Evolutionary conservation across 1,284 basidiomycete genomes (phyloP), one percentile per base, ranked within the genome.

Genomic region (Pascua sp.): DNA sequence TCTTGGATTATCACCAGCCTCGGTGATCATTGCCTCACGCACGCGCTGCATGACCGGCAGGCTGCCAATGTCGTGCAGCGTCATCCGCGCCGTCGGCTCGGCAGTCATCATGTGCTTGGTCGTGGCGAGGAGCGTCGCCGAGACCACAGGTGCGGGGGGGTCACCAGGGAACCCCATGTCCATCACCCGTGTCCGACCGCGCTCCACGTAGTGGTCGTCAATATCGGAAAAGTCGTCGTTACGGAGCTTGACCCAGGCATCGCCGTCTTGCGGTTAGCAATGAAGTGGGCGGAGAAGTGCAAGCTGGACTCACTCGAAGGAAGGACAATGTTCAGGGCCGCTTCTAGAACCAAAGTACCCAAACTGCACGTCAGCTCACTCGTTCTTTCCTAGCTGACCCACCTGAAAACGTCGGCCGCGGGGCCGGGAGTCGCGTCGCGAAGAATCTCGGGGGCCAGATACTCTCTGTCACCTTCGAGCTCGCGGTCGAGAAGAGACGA

Each of bases 331-430:
- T 97, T 97, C 65, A 91, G 84, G 44, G 91, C 90, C 49, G 91
- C 88, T 80, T 98, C 95, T 51, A 98, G 83, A 73, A 96, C 84
- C 64, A 91, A 89, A 82, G 98, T 89, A 54, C 96, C 95, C 65
- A 98, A 82, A 77, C 91, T 90, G 59, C 63, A 36, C 24, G 54
- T n/a, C 48, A 53, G 47, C 37, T 37, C 10, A 11, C 18, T 37
- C 49, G 2, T 12, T 7, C 11, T 18, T 16, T 18, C 49, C 57
- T 58, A 32, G 24, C 24, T 7, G 24, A 62, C 86, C 77, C 72
- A 90, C 89, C 88, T 91, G 81, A 94, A 98, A 49, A 98, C 84
- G 80, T 98, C 95, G 48, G 93, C 92, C 53, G 87, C 89, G 75
- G 86, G 89, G 62, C 94, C 87, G 70, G 97, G 94, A 53, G 81